Evolutionary conservation across 2,329 filamentous ascomycete species (phyloP).

Genomic region (Aureobasidium sp.): DNA sequence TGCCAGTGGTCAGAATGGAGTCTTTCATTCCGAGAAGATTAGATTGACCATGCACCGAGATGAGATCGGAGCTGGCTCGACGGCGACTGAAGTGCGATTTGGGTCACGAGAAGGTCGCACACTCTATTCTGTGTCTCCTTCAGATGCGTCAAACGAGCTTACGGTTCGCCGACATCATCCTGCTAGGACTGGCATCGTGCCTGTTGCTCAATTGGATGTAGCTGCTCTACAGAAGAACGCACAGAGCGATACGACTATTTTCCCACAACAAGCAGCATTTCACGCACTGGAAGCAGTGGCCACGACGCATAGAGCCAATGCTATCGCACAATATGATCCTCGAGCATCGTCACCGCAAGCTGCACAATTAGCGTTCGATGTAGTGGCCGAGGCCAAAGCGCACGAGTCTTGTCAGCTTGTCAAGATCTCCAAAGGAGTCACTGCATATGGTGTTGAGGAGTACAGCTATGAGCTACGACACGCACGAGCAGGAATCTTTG

Average conservation of each 20-base stretch:
- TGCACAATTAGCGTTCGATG: constrained; percentile 52
- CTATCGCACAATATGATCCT: constrained; percentile 62
- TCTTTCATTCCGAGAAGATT: background rate
- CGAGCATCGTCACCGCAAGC: constrained; percentile 56
- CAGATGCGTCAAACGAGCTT: constrained; percentile 7
- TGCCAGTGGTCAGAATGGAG: constrained; percentile 8
- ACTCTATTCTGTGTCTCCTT: background rate
- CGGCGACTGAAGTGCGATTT: constrained; percentile 1
- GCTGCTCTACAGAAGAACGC: constrained; percentile 15
- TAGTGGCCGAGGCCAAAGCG: constrained; percentile 56
- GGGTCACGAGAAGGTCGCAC: constrained; percentile 12
- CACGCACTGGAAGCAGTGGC: constrained; percentile 40
- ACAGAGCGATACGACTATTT: constrained; percentile 30
- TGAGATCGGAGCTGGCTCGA: background rate
- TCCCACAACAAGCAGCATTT: constrained; percentile 42
- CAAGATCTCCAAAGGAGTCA: constrained; percentile 43
- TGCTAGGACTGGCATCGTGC: constrained; percentile 11
- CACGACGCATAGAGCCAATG: constrained; percentile 37
- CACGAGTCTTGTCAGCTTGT: constrained; percentile 63
- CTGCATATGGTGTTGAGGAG: constrained; percentile 22
- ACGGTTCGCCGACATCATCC: constrained; percentile 16
- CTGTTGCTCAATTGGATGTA: constrained; percentile 16
- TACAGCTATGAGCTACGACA: constrained; percentile 41
- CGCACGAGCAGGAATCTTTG: constrained; percentile 37
- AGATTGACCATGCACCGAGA: constrained; percentile 13